A percentile compares a stretch with the other conserved stretches of the same genome.
Conservation (phyloP, 225 moss, liverwort and hornwort genomes). For the Asterella californica region DNA sequence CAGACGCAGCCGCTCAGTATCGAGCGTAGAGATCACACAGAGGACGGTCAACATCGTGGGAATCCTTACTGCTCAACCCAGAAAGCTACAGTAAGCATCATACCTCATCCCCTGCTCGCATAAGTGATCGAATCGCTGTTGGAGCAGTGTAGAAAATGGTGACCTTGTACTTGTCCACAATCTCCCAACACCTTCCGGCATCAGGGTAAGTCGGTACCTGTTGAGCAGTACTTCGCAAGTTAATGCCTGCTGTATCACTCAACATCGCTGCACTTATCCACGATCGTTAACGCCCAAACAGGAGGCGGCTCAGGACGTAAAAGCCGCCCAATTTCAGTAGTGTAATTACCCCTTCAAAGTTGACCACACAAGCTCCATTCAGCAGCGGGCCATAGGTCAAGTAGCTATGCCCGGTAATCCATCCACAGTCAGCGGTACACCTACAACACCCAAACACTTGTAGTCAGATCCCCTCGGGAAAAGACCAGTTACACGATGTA, state of each 20-base stretch:
- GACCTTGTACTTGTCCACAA: constrained; percentile 94
- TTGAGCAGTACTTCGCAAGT: neutral
- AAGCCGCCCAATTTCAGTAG: neutral
- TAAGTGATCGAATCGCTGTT: constrained; percentile 82
- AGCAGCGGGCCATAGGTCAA: constrained; percentile 90
- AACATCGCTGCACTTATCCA: neutral
- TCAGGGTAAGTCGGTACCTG: constrained; percentile 93
- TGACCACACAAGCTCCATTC: constrained; percentile 80
- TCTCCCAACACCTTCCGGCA: constrained; percentile 95
- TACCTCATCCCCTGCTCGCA: constrained; percentile 90
- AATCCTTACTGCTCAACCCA: neutral
- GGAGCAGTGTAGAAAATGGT: constrained; percentile 94
- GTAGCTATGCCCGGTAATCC: constrained; percentile 99
- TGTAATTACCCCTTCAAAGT: constrained; percentile 81
- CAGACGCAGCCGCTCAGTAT: neutral
- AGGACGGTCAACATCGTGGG: too few relatives aligned
- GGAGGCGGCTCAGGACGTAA: neutral
- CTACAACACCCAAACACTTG: constrained; percentile 28
- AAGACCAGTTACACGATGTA: neutral
- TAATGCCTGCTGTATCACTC: neutral
- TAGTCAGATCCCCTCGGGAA: neutral
- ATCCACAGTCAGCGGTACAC: constrained; percentile 99
- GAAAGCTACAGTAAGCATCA: neutral
- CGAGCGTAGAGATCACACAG: neutral
- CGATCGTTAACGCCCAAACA: neutral